Conservation (phyloP, 2,329 filamentous ascomycete genomes). For the Pseudogymnoascus sp. region DNA sequence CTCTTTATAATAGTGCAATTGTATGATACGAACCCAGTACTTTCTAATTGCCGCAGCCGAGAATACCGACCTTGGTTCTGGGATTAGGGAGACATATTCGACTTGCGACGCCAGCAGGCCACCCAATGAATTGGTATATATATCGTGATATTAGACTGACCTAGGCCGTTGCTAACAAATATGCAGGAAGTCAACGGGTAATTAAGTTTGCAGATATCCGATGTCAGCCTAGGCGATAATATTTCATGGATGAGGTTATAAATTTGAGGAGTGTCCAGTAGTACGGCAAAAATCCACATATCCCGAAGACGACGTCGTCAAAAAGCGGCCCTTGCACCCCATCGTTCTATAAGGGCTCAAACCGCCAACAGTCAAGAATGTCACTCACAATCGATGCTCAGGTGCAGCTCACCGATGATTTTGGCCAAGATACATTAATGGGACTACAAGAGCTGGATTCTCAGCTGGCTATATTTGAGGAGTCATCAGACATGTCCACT, state of each 20-base stretch:
- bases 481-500: constrained; percentile 16
- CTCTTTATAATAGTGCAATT: constrained; percentile 6
- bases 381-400: constrained; percentile 27
- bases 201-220: constrained; percentile 12
- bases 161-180: constrained; percentile 1
- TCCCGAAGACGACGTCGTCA: constrained; percentile 24
- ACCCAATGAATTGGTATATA: constrained; percentile 6
- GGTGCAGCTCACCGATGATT: constrained; percentile 28
- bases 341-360: constrained; percentile 12
- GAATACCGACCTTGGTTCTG: constrained; percentile 4
- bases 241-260: constrained; percentile 19
- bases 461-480: constrained; percentile 29
- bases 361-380: constrained; percentile 28
- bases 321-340: neutral
- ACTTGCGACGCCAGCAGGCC: constrained; percentile 1
- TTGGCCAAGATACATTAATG: constrained; percentile 27
- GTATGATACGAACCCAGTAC: neutral
- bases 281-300: constrained; percentile 20
- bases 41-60: constrained; percentile 1
- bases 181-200: constrained; percentile 2
- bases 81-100: neutral
- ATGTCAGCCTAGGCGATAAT: constrained; percentile 17
- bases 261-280: constrained; percentile 23
- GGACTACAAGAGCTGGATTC: constrained; percentile 30
- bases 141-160: constrained; percentile 5